These are phyloP conservation scores for Lasiosphaeria hispida DNA, from an alignment of 495 filamentous ascomycete genomes.

Conservation along the genomic window DNA sequence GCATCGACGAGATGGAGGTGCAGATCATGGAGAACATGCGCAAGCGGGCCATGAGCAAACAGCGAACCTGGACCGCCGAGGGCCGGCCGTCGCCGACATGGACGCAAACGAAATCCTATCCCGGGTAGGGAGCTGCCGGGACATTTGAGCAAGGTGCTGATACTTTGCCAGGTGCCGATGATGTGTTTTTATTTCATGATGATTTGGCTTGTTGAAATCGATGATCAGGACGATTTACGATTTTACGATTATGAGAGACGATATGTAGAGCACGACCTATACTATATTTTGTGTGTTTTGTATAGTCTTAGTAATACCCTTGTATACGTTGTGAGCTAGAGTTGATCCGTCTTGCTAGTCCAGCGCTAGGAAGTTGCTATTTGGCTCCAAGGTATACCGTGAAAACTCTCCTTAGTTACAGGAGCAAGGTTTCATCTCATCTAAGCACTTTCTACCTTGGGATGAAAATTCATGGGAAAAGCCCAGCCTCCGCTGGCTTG, in stretches of 20 bases:
- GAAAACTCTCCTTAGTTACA: too few species aligned
- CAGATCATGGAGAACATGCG: constrained; percentile 53
- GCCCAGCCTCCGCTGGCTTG: too few species aligned
- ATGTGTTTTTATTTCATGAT: not conserved
- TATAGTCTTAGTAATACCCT: too few species aligned
- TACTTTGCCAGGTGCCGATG: not conserved
- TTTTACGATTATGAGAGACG: constrained; percentile 6
- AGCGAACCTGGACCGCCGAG: constrained; percentile 40
- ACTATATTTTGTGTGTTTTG: not conserved
- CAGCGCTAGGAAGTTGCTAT: too few species aligned
- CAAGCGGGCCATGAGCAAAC: constrained; percentile 52
- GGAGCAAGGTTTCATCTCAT: too few species aligned
- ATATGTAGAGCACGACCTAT: not conserved
- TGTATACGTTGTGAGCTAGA: too few species aligned
- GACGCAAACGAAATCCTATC: not conserved
- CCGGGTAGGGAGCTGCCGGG: too few species aligned
- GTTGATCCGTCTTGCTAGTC: too few species aligned
- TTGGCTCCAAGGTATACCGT: too few species aligned
- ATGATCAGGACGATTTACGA: not conserved
- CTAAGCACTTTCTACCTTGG: too few species aligned
- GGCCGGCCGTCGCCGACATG: constrained; percentile 11
- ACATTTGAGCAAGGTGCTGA: not conserved
- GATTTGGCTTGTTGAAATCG: not conserved
- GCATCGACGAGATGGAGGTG: constrained; percentile 53
- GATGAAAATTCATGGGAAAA: too few species aligned